Percentiles rank a stretch among this genome's conserved stretches.
These are phyloP conservation scores for Cercospora sp. DNA, from an alignment of 2,329 filamentous ascomycete species.

Conservation along the genomic window DNA sequence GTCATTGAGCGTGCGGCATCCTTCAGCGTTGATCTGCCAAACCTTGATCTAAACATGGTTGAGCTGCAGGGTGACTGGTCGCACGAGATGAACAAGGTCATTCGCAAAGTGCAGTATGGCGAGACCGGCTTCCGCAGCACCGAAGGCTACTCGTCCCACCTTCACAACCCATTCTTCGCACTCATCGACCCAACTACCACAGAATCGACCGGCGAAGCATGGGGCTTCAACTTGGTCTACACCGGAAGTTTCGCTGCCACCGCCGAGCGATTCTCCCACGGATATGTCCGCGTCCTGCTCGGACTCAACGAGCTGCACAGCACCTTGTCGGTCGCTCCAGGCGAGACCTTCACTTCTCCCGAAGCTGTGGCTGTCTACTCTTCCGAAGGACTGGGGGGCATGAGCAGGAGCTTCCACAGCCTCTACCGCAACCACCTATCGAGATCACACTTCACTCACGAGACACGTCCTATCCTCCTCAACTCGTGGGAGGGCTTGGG, in stretches of 20 bases:
- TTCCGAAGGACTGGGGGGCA: conserved; percentile 58
- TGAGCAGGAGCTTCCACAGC: conserved; percentile 63
- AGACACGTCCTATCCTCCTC: conserved; percentile 57
- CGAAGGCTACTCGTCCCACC: conserved; percentile 63
- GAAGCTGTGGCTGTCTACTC: conserved; percentile 66
- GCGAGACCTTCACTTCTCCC: conserved; percentile 60
- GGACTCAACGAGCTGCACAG: conserved; percentile 63
- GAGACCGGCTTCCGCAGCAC: conserved; percentile 59
- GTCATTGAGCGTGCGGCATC: conserved; percentile 53
- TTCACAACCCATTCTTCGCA: conserved; percentile 65
- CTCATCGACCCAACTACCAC: conserved; percentile 59
- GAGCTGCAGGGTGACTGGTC: conserved; percentile 63
- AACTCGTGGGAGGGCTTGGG: conserved; percentile 68
- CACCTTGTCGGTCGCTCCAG: conserved; percentile 58
- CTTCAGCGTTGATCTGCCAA: conserved; percentile 62
- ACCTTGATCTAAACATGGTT: conserved; percentile 62
- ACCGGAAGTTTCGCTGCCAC: conserved; percentile 63
- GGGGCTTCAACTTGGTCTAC: conserved; percentile 66
- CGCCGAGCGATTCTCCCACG: conserved; percentile 64
- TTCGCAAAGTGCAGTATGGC: conserved; percentile 59
- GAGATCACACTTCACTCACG: conserved; percentile 55
- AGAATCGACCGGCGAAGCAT: conserved; percentile 62
- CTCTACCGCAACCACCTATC: conserved; percentile 64
- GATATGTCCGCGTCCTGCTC: conserved; percentile 60
- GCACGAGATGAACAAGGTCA: conserved; percentile 55